A percentile compares a stretch with the other conserved stretches of the same genome.
phyloP scores from a whole-genome alignment of 495 filamentous ascomycete species.

The Annulohypoxylon nitens region DNA sequence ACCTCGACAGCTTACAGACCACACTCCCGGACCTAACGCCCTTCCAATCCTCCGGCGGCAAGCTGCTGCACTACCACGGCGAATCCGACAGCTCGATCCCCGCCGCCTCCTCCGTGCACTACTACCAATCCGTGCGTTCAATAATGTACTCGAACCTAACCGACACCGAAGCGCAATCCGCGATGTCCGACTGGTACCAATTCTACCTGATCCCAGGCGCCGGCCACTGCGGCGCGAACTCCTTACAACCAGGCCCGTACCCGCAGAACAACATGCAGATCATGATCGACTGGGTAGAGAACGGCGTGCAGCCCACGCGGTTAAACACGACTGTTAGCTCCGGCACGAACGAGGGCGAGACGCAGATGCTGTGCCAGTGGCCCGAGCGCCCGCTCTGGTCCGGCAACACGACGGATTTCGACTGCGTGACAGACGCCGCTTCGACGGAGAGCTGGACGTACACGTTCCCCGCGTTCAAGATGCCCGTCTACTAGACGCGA shows the following conservation, averaged over 20 bases:
- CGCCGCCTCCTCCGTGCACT: constrained; percentile 59
- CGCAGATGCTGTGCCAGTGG: constrained; percentile 61
- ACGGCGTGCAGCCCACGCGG: constrained; percentile 54
- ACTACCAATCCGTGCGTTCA: constrained; percentile 61
- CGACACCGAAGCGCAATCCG: constrained; percentile 46
- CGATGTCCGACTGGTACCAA: constrained; percentile 62
- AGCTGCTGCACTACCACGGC: constrained; percentile 66
- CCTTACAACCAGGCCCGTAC: constrained; percentile 56
- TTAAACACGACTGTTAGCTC: constrained; percentile 56
- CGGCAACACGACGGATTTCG: constrained; percentile 43
- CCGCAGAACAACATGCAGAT: constrained; percentile 57
- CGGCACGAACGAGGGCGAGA: constrained; percentile 54
- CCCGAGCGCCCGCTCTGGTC: constrained; percentile 60
- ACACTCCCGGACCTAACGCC: constrained; percentile 60
- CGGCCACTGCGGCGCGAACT: constrained; percentile 61
- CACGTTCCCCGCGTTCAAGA: constrained; percentile 25
- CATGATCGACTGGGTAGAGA: constrained; percentile 66
- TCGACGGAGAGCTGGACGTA: constrained; percentile 56
- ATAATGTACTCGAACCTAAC: constrained; percentile 61
- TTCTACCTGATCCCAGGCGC: constrained; percentile 65
- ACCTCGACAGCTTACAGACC: constrained; percentile 57
- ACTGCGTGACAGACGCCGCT: constrained; percentile 59
- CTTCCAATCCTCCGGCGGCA: constrained; percentile 63
- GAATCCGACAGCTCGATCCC: constrained; percentile 63
- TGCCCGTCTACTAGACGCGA: constrained; percentile 21